These are phyloP conservation scores for Phycomyces blakesleeanus DNA, from an alignment of 192 early-diverging fungal genomes.

Conservation along the genomic window DNA sequence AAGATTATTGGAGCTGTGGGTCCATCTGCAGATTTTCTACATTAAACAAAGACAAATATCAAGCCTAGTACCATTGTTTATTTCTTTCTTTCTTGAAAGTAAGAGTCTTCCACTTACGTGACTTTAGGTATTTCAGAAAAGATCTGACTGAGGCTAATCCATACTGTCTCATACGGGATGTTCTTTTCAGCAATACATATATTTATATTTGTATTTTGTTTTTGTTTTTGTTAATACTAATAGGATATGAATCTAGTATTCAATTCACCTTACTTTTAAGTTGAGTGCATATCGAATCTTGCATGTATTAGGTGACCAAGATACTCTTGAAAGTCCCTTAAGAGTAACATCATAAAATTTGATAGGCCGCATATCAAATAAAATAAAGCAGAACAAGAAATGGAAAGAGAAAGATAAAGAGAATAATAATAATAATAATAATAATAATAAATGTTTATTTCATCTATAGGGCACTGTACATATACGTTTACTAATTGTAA, in stretches of 20 bases:
- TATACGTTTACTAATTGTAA: too few relatives aligned
- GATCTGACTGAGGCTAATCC: conserved; percentile 14
- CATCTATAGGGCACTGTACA: too few relatives aligned
- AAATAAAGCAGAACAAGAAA: not conserved
- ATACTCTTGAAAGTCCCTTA: not conserved
- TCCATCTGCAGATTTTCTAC: conserved; percentile 9
- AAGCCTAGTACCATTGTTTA: not conserved
- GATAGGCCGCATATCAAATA: conserved; percentile 19
- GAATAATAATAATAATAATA: not conserved
- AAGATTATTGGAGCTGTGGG: conserved; percentile 43
- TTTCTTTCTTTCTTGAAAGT: not conserved
- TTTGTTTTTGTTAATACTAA: too few relatives aligned
- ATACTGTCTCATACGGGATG: conserved; percentile 22
- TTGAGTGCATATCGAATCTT: conserved; percentile 21
- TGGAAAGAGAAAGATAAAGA: not conserved
- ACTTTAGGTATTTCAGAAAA: conserved; percentile 2
- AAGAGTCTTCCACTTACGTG: too few relatives aligned
- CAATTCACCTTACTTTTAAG: conserved; percentile 15
- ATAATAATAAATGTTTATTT: too few relatives aligned
- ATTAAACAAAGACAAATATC: not conserved
- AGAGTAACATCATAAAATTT: conserved; percentile 17
- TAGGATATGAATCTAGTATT: not conserved
- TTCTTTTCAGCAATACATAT: too few relatives aligned
- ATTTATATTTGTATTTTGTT: too few relatives aligned
- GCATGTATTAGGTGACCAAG: conserved; percentile 29